Percentiles rank a stretch among this genome's conserved stretches.
These are phyloP conservation scores for Orychophragmus violaceus DNA, from an alignment of 345 rosid genomes.

Conservation along the genomic window DNA sequence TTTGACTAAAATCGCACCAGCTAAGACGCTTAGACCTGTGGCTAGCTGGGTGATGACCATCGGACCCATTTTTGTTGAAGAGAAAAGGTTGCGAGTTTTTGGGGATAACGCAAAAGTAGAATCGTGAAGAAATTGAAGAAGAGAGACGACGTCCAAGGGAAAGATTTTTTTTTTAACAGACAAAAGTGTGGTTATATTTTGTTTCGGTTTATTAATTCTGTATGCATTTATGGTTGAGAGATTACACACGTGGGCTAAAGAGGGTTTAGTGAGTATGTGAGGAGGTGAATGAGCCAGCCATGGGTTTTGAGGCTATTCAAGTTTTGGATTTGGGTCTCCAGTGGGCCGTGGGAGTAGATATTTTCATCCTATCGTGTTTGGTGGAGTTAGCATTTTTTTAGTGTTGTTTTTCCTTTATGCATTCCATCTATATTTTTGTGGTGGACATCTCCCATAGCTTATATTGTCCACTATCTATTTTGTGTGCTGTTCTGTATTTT, in stretches of 20 bases:
- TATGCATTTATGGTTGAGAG: constrained; percentile 4
- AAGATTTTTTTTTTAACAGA: background rate
- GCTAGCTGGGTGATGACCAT: constrained; percentile 71
- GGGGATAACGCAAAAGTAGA: constrained; percentile 12
- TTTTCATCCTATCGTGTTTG: no score
- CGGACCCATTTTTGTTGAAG: constrained; percentile 48
- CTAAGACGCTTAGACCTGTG: constrained; percentile 75
- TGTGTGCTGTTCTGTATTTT: no score
- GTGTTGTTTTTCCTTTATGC: no score
- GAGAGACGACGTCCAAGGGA: background rate
- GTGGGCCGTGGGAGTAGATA: background rate
- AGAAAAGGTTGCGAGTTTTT: constrained; percentile 11
- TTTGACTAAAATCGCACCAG: constrained; percentile 80
- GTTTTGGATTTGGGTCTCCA: constrained; percentile 6
- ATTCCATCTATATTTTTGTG: no score
- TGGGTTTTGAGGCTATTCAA: background rate
- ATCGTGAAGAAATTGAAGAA: constrained; percentile 24
- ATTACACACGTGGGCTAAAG: constrained; percentile 16
- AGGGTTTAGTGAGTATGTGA: constrained; percentile 11
- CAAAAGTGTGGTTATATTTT: constrained; percentile 13
- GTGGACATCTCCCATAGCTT: no score
- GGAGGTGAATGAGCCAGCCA: constrained; percentile 18
- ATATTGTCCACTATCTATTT: no score
- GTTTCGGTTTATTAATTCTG: constrained; percentile 3
- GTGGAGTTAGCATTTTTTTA: no score